These are phyloP conservation scores for Diplocarpon mali DNA, from an alignment of 2,329 filamentous ascomycete genomes.

Conservation along the genomic window DNA sequence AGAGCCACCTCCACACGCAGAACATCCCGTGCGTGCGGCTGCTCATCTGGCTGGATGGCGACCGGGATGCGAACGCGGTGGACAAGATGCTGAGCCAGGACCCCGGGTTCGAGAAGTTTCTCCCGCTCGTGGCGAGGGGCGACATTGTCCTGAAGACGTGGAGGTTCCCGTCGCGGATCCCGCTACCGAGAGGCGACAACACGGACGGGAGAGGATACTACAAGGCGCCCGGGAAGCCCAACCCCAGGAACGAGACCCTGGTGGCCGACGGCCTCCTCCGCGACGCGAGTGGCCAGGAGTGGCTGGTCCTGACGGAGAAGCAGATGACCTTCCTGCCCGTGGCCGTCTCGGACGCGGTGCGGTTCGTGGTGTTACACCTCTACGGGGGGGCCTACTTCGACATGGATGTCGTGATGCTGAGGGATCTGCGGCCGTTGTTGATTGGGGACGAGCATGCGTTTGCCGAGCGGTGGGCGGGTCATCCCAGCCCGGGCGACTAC, in stretches of 20 bases:
- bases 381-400: constrained; percentile 44
- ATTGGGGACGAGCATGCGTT: constrained; percentile 39
- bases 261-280: constrained; percentile 41
- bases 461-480: constrained; percentile 44
- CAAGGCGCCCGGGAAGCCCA: constrained; percentile 34
- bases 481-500: constrained; percentile 41
- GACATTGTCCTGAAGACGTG: constrained; percentile 41
- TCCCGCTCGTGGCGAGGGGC: constrained; percentile 41
- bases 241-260: constrained; percentile 25
- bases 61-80: constrained; percentile 38
- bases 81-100: constrained; percentile 40
- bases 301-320: constrained; percentile 41
- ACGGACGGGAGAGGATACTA: constrained; percentile 39
- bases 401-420: constrained; percentile 43
- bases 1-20: constrained; percentile 45
- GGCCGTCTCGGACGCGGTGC: constrained; percentile 43
- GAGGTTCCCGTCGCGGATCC: constrained; percentile 42
- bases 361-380: constrained; percentile 43
- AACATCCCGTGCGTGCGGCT: constrained; percentile 43
- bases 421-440: constrained; percentile 43
- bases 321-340: constrained; percentile 48
- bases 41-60: constrained; percentile 43
- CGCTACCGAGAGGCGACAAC: constrained; percentile 37
- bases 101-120: constrained; percentile 39
- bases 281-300: constrained; percentile 38